Base-by-base conservation (phyloP, 2,329 filamentous ascomycete genomes). In the Phaeosphaeriaceae sp. region DNA sequence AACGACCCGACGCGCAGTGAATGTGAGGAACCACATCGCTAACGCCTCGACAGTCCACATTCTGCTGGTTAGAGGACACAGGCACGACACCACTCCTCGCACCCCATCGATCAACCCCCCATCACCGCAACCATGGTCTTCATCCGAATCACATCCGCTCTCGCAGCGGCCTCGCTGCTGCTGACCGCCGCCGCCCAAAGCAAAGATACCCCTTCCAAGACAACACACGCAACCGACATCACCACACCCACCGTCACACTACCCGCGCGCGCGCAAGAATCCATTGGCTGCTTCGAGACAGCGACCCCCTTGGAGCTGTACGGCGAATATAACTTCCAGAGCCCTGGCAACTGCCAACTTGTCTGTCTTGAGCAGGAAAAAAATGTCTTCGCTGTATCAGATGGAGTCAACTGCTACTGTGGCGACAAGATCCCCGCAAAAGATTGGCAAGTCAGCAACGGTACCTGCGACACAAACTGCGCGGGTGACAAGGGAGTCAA, bases 321-420 rank as follows among this genome's bases (percentile, higher is more conserved):
- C 59, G 85, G 83, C 17, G 57, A 68, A 13, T 85, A 81, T 57
- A 78, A 74, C 26, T 89, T 81, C 67, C 86, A 88, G 67, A 84
- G 82, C 62, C 75, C 77, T 28, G 86, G 86, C 54, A 83, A 83
- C 64, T 89, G 87, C 66, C 82, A 85, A 63, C 67, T 77, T 21
- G 74, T 80, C 61, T 89, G 87, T 71, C 68, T 80, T 23, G 68
- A 77, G 2, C 70, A 77, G 0, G 69, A 81, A 8, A 82, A 84
- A 35, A 66, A 83, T 1, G 90, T 93, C 8, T 86, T 89, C 69
- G 92, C 84, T 30, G 79, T 91, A 47, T 86, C 84, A 8, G 83
- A 84, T 19, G 86, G 86, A 17, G 81, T 83, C 19, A 78, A 87
- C 63, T 97, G 93, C 79, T 91, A 83, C 70, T 97, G 93, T 71